A percentile compares a stretch with the other conserved stretches of the same genome.
Conservation (phyloP, 2,329 filamentous ascomycete species). For the Seiridium unicorne region DNA sequence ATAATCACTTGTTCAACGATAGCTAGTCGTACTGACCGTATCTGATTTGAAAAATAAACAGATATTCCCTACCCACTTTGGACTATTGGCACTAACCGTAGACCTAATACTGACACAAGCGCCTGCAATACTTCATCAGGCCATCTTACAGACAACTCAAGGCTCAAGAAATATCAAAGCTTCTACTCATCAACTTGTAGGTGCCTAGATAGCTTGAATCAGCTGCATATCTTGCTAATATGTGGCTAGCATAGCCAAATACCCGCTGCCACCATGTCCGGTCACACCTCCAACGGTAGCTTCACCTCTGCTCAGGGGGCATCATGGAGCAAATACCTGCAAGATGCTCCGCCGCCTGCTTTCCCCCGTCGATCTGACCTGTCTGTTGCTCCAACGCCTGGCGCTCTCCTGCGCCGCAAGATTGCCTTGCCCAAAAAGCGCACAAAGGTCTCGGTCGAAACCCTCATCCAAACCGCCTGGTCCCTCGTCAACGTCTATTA, state of each 20-base stretch:
- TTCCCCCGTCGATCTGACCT: not conserved
- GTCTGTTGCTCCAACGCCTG: not conserved
- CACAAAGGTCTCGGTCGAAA: not conserved
- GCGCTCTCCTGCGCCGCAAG: not conserved
- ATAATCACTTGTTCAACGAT: too few species aligned
- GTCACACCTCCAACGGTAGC: not conserved
- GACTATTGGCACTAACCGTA: not conserved
- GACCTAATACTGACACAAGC: not conserved
- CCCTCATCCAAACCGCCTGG: slow-evolving; percentile 2
- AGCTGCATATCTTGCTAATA: too few species aligned
- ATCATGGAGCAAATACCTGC: not conserved
- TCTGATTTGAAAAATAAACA: too few species aligned
- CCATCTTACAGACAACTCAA: not conserved
- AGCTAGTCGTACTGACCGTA: too few species aligned
- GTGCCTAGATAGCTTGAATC: too few species aligned
- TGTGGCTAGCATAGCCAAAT: too few species aligned
- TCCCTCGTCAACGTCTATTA: slow-evolving; percentile 8
- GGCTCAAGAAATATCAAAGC: too few species aligned
- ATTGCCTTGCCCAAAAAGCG: slow-evolving; percentile 1
- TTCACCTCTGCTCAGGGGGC: not conserved
- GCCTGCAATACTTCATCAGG: not conserved
- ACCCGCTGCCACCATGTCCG: not conserved
- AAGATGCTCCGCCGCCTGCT: not conserved
- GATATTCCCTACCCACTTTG: not conserved
- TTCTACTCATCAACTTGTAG: too few species aligned